Evolutionary conservation across 2,329 filamentous ascomycete species (phyloP).

Genomic region (Paracoccidioides lutzii): DNA sequence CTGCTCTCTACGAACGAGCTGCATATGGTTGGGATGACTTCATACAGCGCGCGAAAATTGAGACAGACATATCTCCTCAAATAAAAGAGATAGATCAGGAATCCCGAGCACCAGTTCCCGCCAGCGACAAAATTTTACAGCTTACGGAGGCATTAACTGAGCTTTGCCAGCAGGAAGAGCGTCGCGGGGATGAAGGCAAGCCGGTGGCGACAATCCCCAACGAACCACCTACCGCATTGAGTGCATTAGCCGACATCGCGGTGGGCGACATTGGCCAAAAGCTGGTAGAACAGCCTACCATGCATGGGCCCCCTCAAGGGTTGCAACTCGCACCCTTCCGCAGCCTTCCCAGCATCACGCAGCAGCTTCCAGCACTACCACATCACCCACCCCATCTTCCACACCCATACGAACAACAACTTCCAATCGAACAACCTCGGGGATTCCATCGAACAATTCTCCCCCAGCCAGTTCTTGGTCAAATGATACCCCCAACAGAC

Average conservation of each 20-base stretch:
- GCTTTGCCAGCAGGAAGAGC: slow-evolving; percentile 15
- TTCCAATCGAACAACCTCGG: slow-evolving; percentile 25
- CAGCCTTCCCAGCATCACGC: neutral
- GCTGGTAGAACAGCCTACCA: slow-evolving; percentile 1
- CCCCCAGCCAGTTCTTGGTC: slow-evolving; percentile 16
- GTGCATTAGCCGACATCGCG: slow-evolving; percentile 23
- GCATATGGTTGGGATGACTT: slow-evolving; percentile 30
- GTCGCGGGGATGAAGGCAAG: slow-evolving; percentile 19
- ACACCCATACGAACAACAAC: slow-evolving; percentile 41
- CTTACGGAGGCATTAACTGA: slow-evolving; percentile 14
- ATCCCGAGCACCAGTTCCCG: slow-evolving; percentile 1
- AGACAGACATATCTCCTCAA: slow-evolving; percentile 26
- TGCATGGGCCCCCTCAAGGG: neutral
- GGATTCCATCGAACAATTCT: slow-evolving; percentile 19
- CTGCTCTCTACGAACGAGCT: slow-evolving; percentile 24
- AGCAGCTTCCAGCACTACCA: slow-evolving; percentile 1
- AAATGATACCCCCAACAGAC: slow-evolving; percentile 16
- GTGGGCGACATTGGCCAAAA: neutral
- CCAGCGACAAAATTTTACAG: slow-evolving; percentile 5
- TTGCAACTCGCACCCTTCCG: slow-evolving; percentile 2
- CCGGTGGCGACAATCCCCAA: neutral
- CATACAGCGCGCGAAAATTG: slow-evolving; percentile 25
- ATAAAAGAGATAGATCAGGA: slow-evolving; percentile 25
- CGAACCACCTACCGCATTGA: slow-evolving; percentile 18
- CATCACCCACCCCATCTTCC: slow-evolving; percentile 24